Evolutionary conservation across 108 stramenopile genomes (phyloP), one percentile per base, ranked within the genome.

Genomic region (Asterionellopsis glacialis): DNA sequence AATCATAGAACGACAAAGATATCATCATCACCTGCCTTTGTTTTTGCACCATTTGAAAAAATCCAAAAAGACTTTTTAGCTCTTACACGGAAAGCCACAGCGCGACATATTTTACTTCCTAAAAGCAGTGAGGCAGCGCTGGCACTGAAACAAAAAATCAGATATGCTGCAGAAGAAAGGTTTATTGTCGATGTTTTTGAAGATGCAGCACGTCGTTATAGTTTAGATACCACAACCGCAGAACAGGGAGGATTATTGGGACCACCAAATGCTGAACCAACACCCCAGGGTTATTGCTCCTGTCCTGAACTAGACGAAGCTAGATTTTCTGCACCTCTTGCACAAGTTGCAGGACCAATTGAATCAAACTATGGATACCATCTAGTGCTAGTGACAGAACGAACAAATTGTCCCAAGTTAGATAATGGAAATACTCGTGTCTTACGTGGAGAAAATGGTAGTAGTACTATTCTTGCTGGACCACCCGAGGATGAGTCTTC

Each of bases 361-460:
- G 75, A 84, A 55, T 68, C 74, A 10, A 74, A 81, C 21, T 81
- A 59, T 49, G 83, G 83, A 1, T 73, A 57, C 56, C 84, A 85
- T 66, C 56, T 85, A 25, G 26, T 85, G 22, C 41, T 85, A 51
- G 80, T 85, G 4, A 61, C 65, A 47, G 84, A 85, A 57, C 68
- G 84, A 24, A 85, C 76, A 2, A 85, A 85, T 57, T 85, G 84
- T 57, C 80, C 73, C 42, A 77, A 85, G 61, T 41, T 85, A 19
- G 84, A 85, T 74, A 79, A 81, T 11, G 42, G 42, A 19, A 68
- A 74, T 18, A 85, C 68, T 12, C 69, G 45, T 51, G 65, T 85
- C 24, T 45, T 67, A 16, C 68, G 55, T 24, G 66, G 54, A 10
- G 61, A 70, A 45, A 61, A 67, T 39, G 27, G 27, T 42, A 69